Percentiles rank a stretch among this genome's conserved stretches.
phyloP scores from a whole-genome alignment of 2,329 filamentous ascomycete species.

The Periconia sp. region DNA sequence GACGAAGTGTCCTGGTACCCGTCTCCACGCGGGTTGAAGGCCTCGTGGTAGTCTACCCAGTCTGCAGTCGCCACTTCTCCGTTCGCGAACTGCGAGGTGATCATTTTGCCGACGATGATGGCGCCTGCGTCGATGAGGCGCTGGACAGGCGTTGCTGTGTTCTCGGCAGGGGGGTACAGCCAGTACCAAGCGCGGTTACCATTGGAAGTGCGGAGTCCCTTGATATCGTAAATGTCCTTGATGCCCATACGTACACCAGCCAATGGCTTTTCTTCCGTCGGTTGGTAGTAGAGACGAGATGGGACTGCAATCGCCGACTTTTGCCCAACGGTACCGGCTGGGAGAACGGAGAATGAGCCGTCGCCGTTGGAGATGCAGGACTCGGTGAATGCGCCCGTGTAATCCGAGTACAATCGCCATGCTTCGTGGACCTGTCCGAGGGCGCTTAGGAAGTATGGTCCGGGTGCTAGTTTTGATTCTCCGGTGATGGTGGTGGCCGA shows the following conservation, averaged over 20 bases:
- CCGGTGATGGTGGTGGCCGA: constrained; percentile 18
- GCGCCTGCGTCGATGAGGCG: constrained; percentile 63
- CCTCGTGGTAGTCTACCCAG: constrained; percentile 50
- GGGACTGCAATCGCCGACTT: constrained; percentile 56
- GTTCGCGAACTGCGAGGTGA: constrained; percentile 50
- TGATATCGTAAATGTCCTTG: constrained; percentile 64
- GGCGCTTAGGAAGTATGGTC: constrained; percentile 54
- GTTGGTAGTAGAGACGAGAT: constrained; percentile 61
- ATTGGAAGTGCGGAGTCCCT: constrained; percentile 58
- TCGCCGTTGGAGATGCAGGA: constrained; percentile 44
- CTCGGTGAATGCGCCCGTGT: constrained; percentile 54
- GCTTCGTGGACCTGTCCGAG: constrained; percentile 52
- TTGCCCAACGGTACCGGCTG: constrained; percentile 47
- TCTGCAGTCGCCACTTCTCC: constrained; percentile 54
- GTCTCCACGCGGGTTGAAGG: constrained; percentile 47
- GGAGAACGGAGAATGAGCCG: constrained; percentile 48
- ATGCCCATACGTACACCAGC: constrained; percentile 63
- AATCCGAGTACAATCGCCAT: constrained; percentile 54
- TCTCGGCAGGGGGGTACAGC: constrained; percentile 51
- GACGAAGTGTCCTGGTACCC: constrained; percentile 47
- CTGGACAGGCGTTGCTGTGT: constrained; percentile 56
- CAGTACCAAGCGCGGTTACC: constrained; percentile 62
- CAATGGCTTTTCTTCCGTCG: constrained; percentile 57
- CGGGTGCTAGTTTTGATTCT: constrained; percentile 40
- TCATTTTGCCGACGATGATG: constrained; percentile 50